phyloP scores from a whole-genome alignment of 2,329 filamentous ascomycete genomes.

The Trichoderma sp. region DNA sequence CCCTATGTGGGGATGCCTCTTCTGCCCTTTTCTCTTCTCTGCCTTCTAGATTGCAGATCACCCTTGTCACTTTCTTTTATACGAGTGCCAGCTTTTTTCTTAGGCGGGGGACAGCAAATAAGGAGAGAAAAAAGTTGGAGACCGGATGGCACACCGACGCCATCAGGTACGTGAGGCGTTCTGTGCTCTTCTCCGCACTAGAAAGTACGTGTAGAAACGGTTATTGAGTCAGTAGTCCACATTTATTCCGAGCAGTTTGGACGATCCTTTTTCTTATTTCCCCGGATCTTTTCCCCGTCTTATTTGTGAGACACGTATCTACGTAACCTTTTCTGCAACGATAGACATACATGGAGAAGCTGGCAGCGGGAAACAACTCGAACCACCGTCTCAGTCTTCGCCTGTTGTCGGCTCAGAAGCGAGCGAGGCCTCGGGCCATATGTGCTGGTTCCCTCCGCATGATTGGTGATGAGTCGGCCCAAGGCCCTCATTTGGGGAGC shows the following conservation, averaged over 20 bases:
- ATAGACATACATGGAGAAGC: no score
- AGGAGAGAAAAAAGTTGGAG: constrained; percentile 1
- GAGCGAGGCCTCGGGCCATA: background rate
- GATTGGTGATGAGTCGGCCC: constrained; percentile 1
- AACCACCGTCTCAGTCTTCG: background rate
- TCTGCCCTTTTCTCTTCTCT: constrained; percentile 4
- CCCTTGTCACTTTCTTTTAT: background rate
- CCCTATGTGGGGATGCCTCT: constrained; percentile 16
- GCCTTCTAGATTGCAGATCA: constrained; percentile 14
- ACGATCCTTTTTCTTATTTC: background rate
- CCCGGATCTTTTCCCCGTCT: background rate
- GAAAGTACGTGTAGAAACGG: background rate
- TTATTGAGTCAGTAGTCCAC: background rate
- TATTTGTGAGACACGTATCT: background rate
- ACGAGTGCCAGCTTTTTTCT: background rate
- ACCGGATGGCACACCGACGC: constrained; percentile 2
- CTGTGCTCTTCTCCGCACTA: background rate
- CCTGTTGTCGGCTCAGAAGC: background rate
- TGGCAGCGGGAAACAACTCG: background rate
- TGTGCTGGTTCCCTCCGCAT: background rate
- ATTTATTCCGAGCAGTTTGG: background rate
- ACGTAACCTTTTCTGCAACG: no score
- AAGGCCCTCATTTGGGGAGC: background rate
- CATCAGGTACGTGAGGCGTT: background rate
- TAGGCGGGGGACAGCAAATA: constrained; percentile 1